Percentiles rank a stretch among this genome's conserved stretches.
Evolutionary conservation across 2,329 filamentous ascomycete genomes (phyloP).

Genomic region (Trichoderma koningiopsis): DNA sequence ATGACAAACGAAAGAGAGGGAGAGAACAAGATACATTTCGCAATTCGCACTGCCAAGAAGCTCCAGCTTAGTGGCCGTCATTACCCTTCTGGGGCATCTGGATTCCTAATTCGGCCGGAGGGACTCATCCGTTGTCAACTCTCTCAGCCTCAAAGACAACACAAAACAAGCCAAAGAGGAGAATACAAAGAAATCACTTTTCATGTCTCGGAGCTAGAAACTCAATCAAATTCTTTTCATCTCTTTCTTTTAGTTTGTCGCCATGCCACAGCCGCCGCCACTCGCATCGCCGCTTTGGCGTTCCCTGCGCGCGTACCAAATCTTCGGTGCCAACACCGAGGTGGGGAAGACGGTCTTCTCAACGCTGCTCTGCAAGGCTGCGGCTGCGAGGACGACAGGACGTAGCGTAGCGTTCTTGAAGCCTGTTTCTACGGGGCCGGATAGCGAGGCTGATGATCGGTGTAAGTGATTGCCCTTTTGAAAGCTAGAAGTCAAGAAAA

Average conservation of each 20-base stretch:
- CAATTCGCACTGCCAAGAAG: background rate
- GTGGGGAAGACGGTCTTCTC: conserved; percentile 84
- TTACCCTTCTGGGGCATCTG: conserved; percentile 17
- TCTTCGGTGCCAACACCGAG: conserved; percentile 82
- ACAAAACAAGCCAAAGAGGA: background rate
- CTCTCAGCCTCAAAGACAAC: background rate
- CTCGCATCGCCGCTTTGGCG: conserved; percentile 67
- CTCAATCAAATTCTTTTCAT: background rate
- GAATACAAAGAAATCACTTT: background rate
- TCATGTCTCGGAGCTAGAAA: background rate
- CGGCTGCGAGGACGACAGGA: conserved; percentile 54
- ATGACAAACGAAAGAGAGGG: background rate
- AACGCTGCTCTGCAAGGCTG: conserved; percentile 68
- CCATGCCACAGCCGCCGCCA: conserved; percentile 39
- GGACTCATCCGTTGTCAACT: background rate
- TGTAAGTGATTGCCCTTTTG: conserved; percentile 41
- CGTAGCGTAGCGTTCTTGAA: conserved; percentile 69
- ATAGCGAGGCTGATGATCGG: conserved; percentile 70
- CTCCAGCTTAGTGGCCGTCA: background rate
- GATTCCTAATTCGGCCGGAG: background rate
- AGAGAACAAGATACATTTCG: background rate
- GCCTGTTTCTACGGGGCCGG: conserved; percentile 76
- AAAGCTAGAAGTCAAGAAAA: background rate
- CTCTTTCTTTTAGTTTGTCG: background rate
- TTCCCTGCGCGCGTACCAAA: conserved; percentile 68